Evolutionary conservation across 1,139 yeast species (phyloP).

Genomic region (Saccharomyces hybrid): DNA sequence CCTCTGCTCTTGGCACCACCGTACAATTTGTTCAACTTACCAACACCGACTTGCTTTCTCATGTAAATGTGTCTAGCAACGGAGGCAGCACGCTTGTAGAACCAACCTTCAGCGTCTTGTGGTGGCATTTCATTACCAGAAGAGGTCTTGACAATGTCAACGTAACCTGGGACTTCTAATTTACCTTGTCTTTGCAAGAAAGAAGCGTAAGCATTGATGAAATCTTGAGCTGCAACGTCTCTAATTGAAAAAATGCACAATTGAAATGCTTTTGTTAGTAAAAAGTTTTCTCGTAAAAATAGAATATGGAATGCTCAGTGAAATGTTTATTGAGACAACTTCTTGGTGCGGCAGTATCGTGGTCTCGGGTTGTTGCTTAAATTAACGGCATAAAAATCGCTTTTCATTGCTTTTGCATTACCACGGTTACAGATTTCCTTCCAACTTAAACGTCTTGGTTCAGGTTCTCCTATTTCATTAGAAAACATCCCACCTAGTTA

Average conservation of each 20-base stretch:
- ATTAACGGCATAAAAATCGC: background rate
- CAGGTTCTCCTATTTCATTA: background rate
- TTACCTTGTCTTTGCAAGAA: constrained; percentile 99
- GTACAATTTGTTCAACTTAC: constrained; percentile 97
- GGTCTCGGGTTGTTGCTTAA: background rate
- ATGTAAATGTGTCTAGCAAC: constrained; percentile 99
- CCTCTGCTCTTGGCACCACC: constrained; percentile 99
- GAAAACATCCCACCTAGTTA: no score
- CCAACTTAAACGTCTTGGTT: background rate
- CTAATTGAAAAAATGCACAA: constrained; percentile 39
- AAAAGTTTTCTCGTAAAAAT: background rate
- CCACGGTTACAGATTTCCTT: background rate
- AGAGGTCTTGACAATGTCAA: constrained; percentile 98
- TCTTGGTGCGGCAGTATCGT: background rate
- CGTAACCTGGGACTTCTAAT: constrained; percentile 99
- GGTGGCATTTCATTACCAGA: constrained; percentile 99
- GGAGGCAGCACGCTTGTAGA: constrained; percentile 99
- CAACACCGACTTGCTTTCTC: constrained; percentile 99
- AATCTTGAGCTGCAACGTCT: constrained; percentile 99
- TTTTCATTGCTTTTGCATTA: background rate
- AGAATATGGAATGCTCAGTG: background rate
- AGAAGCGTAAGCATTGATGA: constrained; percentile 98
- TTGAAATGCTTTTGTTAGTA: constrained; percentile 18
- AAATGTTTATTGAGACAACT: background rate
- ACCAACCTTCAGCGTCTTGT: constrained; percentile 99